Conservation (phyloP, 2,329 filamentous ascomycete species). For the Diaporthe amygdali region DNA sequence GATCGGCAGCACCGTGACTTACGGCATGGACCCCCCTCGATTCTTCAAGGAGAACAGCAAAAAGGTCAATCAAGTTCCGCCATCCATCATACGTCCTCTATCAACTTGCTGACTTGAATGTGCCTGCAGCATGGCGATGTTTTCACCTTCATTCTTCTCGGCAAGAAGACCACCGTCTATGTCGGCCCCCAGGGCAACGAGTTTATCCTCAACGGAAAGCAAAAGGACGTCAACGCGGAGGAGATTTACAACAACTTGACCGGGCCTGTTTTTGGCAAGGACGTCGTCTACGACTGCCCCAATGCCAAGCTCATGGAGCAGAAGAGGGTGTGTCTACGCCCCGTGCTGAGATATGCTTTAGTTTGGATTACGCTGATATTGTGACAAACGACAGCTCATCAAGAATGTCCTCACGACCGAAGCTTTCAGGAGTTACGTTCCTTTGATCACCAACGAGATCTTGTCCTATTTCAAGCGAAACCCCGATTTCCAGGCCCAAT, state of each 20-base stretch:
- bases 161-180: conserved; percentile 54
- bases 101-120: conserved; percentile 10
- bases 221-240: conserved; percentile 57
- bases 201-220: conserved; percentile 61
- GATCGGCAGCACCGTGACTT: conserved; percentile 88
- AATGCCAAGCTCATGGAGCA: conserved; percentile 89
- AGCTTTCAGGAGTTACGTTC: conserved; percentile 70
- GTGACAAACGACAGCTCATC: conserved; percentile 58
- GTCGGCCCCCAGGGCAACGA: conserved; percentile 58
- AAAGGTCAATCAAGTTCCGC: conserved; percentile 57
- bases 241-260: conserved; percentile 58
- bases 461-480: conserved; percentile 65
- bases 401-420: conserved; percentile 72
- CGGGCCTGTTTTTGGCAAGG: conserved; percentile 71
- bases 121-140: conserved; percentile 52
- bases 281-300: conserved; percentile 84
- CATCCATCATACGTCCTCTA: not conserved
- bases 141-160: conserved; percentile 60
- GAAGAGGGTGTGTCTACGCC: conserved; percentile 66
- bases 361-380: conserved; percentile 17
- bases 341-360: not conserved
- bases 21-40: conserved; percentile 90
- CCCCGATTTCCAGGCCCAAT: conserved; percentile 61
- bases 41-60: conserved; percentile 79
- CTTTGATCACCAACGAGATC: conserved; percentile 73